Evolutionary conservation across 2,329 filamentous ascomycete genomes (phyloP), one percentile per base, ranked within the genome.

Genomic region (Coniochaeta sp.): DNA sequence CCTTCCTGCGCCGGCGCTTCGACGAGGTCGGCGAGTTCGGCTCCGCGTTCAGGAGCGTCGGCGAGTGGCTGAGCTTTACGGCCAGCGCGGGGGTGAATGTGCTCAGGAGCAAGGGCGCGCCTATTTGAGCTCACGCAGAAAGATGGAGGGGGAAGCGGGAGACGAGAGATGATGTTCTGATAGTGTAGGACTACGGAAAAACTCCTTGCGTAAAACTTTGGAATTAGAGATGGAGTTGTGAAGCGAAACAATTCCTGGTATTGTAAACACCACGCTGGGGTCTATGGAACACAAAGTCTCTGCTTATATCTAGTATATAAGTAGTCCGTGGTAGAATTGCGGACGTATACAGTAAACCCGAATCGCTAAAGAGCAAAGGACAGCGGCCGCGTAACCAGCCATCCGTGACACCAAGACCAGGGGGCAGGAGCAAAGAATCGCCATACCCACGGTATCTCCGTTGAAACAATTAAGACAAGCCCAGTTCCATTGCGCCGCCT

Each of bases 21-120:
- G 80, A 85, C 61, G 93, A 96, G 75, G 78, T 84, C 34, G 80
- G 83, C 65, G 81, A 77, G 4, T 65, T 92, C 3, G 87, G 88
- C 3, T 79, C 81, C 24, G 81, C 86, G 12, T 69, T 90, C 24
- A 80, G 84, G 14, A 84, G 85, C 17, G 73, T 93, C 22, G 82
- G 86, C 52, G 82, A 92, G 70, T 98, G 91, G 88, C 74, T 89
- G n/a, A 86, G 89, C 6, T 97, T 96, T 73, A 91, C 91, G 55
- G 87, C 87, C 3, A 84, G 84, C 59, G 90, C 90, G 6, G 82
- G 87, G 17, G 74, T 97, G 60, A 96, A 96, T 69, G 81, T 96
- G 58, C 76, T 96, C 65, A 84, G 93, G 75, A 97, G 91, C 73
- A 96, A 93, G 77, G 93, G 93, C 0, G 78, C 92, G 64, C 87